Percentiles rank a stretch among this genome's conserved stretches.
Conservation (phyloP, 306 rosid species). For the Pyrus communis region DNA sequence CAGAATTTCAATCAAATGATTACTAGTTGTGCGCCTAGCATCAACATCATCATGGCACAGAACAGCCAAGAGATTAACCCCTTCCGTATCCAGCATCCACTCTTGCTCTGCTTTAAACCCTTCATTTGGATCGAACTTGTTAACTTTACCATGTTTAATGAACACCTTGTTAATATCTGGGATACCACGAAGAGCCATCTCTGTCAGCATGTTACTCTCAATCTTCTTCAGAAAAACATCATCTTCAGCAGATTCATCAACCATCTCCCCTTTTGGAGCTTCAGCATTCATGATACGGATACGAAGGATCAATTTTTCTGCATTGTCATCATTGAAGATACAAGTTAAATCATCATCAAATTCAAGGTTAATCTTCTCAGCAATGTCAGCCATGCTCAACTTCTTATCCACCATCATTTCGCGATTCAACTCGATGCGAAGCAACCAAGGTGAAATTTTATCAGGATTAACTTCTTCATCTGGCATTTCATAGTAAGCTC, state of each 20-base stretch:
- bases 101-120: slow-evolving; percentile 90
- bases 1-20: slow-evolving; percentile 92
- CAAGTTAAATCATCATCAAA: slow-evolving; percentile 91
- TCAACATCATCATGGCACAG: slow-evolving; percentile 93
- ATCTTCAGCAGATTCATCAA: slow-evolving; percentile 94
- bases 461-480: slow-evolving; percentile 94
- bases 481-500: slow-evolving; percentile 93
- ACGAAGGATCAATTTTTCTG: slow-evolving; percentile 89
- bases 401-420: slow-evolving; percentile 99
- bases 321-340: slow-evolving; percentile 95
- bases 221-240: slow-evolving; percentile 94
- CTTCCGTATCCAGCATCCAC: slow-evolving; percentile 99
- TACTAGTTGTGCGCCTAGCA: slow-evolving; percentile 84
- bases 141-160: slow-evolving; percentile 70
- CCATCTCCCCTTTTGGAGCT: slow-evolving; percentile 83
- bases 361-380: slow-evolving; percentile 91
- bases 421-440: slow-evolving; percentile 90
- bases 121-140: slow-evolving; percentile 70
- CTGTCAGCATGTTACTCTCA: slow-evolving; percentile 96
- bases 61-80: slow-evolving; percentile 92
- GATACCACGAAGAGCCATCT: slow-evolving; percentile 94
- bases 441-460: slow-evolving; percentile 97
- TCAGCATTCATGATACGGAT: slow-evolving; percentile 97
- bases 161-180: slow-evolving; percentile 92
- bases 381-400: slow-evolving; percentile 98